Conservation (phyloP, 2,329 filamentous ascomycete species). For the Microdochium paspali region DNA sequence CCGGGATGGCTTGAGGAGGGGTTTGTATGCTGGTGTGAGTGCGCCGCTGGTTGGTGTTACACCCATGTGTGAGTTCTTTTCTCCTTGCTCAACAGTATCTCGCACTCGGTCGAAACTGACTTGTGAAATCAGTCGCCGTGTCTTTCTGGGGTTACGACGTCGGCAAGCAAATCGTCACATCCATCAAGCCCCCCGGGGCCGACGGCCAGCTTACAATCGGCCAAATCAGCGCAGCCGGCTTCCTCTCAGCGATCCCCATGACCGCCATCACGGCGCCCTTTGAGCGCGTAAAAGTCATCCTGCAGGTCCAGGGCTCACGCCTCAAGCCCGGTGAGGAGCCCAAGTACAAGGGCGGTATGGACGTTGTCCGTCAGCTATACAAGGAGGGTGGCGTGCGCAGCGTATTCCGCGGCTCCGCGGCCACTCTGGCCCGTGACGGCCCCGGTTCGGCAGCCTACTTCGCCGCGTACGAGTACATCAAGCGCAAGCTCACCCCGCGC, state of each 20-base stretch:
- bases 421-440: constrained; percentile 88
- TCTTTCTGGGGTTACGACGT: constrained; percentile 86
- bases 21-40: constrained; percentile 93
- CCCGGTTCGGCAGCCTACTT: constrained; percentile 94
- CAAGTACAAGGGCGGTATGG: constrained; percentile 75
- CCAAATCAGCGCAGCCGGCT: constrained; percentile 85
- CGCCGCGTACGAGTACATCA: constrained; percentile 93
- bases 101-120: too few relatives aligned
- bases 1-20: constrained; percentile 69
- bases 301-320: constrained; percentile 89
- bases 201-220: constrained; percentile 68
- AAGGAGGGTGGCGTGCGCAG: constrained; percentile 80
- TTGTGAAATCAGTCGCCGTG: constrained; percentile 55
- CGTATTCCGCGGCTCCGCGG: constrained; percentile 83
- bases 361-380: constrained; percentile 92
- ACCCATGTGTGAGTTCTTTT: constrained; percentile 78
- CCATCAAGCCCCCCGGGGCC: constrained; percentile 53
- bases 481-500: constrained; percentile 74
- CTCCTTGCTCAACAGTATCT: not conserved
- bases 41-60: constrained; percentile 93
- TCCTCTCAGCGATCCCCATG: constrained; percentile 97
- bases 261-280: constrained; percentile 98
- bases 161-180: constrained; percentile 78
- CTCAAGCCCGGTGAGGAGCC: constrained; percentile 85
- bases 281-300: constrained; percentile 96